A percentile compares a stretch with the other conserved stretches of the same genome.
These are phyloP conservation scores for Protomyces inouyei DNA, from an alignment of 1,139 yeast species.

Conservation along the genomic window DNA sequence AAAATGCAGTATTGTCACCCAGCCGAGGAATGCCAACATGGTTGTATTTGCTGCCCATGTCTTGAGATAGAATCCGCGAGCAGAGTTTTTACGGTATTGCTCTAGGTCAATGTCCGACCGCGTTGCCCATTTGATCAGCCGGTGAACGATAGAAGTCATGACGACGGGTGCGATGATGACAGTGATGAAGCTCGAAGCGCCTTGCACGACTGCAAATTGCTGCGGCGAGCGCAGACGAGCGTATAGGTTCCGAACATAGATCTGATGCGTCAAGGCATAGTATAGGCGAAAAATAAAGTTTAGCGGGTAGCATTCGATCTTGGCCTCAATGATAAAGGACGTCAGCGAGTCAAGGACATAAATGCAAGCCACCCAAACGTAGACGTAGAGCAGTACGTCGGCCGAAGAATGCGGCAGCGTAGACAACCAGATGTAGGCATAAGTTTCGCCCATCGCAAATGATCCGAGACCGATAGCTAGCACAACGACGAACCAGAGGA, in stretches of 20 bases:
- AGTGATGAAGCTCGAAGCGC: constrained; percentile 28
- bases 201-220: constrained; percentile 31
- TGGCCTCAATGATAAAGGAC: constrained; percentile 21
- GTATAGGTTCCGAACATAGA: constrained; percentile 30
- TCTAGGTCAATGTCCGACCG: constrained; percentile 5
- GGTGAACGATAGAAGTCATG: constrained; percentile 26
- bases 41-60: constrained; percentile 30
- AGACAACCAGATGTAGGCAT: constrained; percentile 28
- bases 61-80: constrained; percentile 29
- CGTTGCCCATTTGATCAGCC: constrained; percentile 6
- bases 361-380: constrained; percentile 26
- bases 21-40: constrained; percentile 31
- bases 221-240: constrained; percentile 31
- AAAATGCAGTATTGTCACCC: constrained; percentile 30
- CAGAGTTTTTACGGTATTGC: constrained; percentile 26
- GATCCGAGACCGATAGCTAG: constrained; percentile 29
- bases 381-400: constrained; percentile 29
- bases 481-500: constrained; percentile 28
- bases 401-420: constrained; percentile 30
- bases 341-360: constrained; percentile 28
- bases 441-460: constrained; percentile 28
- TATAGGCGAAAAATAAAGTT: constrained; percentile 29
- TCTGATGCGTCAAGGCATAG: constrained; percentile 29
- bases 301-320: constrained; percentile 28
- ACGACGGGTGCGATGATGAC: constrained; percentile 27